Conservation (phyloP, 192 early-diverging fungal species). For the Entomortierella lignicola region DNA sequence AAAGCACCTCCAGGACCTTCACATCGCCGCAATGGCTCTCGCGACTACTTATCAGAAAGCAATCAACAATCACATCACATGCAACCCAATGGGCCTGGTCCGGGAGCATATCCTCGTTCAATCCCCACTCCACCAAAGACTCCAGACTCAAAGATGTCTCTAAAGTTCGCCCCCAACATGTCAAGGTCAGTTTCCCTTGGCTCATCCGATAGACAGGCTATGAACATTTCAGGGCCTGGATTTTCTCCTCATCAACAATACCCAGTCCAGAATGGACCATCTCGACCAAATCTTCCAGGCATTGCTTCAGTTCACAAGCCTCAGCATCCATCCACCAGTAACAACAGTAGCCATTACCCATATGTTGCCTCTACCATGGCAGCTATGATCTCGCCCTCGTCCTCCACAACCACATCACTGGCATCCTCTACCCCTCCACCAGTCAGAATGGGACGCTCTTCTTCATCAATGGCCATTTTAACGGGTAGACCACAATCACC, state of each 20-base stretch:
- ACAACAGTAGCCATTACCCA: conserved; percentile 9
- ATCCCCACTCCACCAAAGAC: conserved; percentile 53
- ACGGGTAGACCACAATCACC: conserved; percentile 4
- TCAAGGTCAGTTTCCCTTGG: conserved; percentile 40
- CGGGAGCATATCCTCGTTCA: conserved; percentile 23
- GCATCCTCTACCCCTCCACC: conserved; percentile 9
- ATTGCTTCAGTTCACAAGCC: conserved; percentile 35
- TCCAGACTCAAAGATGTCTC: conserved; percentile 31
- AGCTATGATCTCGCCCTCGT: conserved; percentile 21
- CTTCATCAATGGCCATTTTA: conserved; percentile 15
- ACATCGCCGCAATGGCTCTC: conserved; percentile 36
- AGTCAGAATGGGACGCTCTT: conserved; percentile 20
- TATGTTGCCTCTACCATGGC: conserved; percentile 23
- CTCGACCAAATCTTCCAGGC: conserved; percentile 37
- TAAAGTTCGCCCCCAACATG: conserved; percentile 44
- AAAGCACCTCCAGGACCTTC: conserved; percentile 21
- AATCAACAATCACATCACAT: conserved; percentile 13
- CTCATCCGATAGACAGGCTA: conserved; percentile 20
- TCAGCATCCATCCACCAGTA: not conserved
- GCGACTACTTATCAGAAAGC: conserved; percentile 22
- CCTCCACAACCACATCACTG: conserved; percentile 10
- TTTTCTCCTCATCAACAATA: conserved; percentile 10
- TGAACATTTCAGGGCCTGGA: conserved; percentile 5
- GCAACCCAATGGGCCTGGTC: conserved; percentile 20
- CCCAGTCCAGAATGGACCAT: conserved; percentile 16